phyloP scores from a whole-genome alignment of 305 asterid species.

The Coffea humblotiana region DNA sequence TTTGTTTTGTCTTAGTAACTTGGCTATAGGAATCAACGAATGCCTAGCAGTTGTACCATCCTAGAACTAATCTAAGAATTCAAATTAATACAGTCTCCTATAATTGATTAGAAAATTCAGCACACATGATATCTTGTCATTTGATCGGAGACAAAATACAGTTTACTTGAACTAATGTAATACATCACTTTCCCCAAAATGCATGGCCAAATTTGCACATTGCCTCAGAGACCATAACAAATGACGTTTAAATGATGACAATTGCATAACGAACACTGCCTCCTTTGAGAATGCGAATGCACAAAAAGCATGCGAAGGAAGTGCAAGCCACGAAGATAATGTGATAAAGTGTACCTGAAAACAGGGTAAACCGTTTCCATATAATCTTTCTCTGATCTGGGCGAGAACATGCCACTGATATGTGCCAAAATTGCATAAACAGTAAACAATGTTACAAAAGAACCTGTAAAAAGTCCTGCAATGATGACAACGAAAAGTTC shows the following conservation, averaged over 20 bases:
- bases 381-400: slow-evolving; percentile 51
- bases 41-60: neutral
- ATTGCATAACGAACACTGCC: slow-evolving; percentile 1
- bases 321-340: slow-evolving; percentile 1
- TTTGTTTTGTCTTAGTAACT: neutral
- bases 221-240: neutral
- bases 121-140: neutral
- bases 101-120: neutral
- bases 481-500: neutral
- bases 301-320: slow-evolving; percentile 6
- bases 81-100: neutral
- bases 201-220: neutral
- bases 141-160: neutral
- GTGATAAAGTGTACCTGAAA: slow-evolving; percentile 62
- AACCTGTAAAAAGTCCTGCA: slow-evolving; percentile 91
- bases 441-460: slow-evolving; percentile 75
- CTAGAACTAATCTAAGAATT: neutral
- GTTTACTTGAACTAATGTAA: neutral
- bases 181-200: neutral
- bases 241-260: neutral
- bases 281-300: slow-evolving; percentile 2
- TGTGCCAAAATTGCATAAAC: slow-evolving; percentile 87
- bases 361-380: slow-evolving; percentile 85
- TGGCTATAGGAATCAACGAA: neutral
- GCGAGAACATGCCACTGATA: slow-evolving; percentile 72